Conservation (phyloP, 768 basidiomycete genomes). For the Lactarius quietus region DNA sequence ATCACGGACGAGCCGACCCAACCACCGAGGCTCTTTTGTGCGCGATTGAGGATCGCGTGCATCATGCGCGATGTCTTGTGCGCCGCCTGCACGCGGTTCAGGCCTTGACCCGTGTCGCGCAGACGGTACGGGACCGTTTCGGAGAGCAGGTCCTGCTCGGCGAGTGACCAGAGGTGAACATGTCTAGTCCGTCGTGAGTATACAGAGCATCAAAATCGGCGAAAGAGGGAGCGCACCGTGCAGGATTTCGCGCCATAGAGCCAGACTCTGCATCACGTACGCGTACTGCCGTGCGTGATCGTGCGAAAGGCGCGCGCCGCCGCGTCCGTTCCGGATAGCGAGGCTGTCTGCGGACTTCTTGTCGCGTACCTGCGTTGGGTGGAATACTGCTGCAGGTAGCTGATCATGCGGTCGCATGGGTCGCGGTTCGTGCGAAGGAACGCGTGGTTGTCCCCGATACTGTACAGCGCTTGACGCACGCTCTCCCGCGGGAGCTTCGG, state of each 20-base stretch:
- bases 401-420: constrained; percentile 83
- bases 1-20: constrained; percentile 88
- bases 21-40: constrained; percentile 72
- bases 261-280: constrained; percentile 82
- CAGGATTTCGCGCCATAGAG: constrained; percentile 81
- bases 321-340: constrained; percentile 77
- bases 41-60: constrained; percentile 81
- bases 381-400: constrained; percentile 73
- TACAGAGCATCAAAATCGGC: background rate
- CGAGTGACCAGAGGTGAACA: constrained; percentile 85
- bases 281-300: constrained; percentile 84
- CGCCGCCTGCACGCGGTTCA: constrained; percentile 82
- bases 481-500: constrained; percentile 57
- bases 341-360: constrained; percentile 51
- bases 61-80: constrained; percentile 90
- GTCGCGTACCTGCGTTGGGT: constrained; percentile 65
- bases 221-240: constrained; percentile 49
- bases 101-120: constrained; percentile 86
- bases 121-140: constrained; percentile 72
- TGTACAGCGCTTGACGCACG: constrained; percentile 76
- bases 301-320: constrained; percentile 77
- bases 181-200: constrained; percentile 46
- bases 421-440: constrained; percentile 85
- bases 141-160: constrained; percentile 79
- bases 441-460: constrained; percentile 87